Evolutionary conservation across 2,329 filamentous ascomycete genomes (phyloP).

Genomic region (Anisogramma anomala): DNA sequence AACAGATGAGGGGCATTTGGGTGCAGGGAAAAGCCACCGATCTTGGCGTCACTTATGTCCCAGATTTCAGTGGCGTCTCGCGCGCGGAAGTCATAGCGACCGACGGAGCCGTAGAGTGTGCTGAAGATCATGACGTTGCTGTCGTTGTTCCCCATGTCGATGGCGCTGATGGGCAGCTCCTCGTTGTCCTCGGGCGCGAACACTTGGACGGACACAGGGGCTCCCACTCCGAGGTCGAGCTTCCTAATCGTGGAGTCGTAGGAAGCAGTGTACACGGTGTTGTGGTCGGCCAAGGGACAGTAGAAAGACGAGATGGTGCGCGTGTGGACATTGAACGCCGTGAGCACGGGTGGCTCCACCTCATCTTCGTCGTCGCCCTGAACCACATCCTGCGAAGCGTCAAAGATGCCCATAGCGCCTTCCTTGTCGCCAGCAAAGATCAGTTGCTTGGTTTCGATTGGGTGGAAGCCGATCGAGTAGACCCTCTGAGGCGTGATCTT

Average conservation of each 20-base stretch:
- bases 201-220: constrained; percentile 56
- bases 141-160: constrained; percentile 64
- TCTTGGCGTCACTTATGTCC: constrained; percentile 79
- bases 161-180: constrained; percentile 70
- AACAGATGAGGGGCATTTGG: constrained; percentile 70
- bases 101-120: constrained; percentile 69
- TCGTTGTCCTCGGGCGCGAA: constrained; percentile 65
- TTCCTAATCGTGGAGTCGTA: constrained; percentile 90
- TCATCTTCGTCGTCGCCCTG: constrained; percentile 47
- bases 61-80: constrained; percentile 54
- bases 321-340: constrained; percentile 80
- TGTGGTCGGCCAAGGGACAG: constrained; percentile 61
- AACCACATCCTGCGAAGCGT: constrained; percentile 60
- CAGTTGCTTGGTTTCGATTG: constrained; percentile 71
- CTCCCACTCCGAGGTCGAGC: constrained; percentile 67
- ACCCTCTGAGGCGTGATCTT: constrained; percentile 83
- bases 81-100: constrained; percentile 64
- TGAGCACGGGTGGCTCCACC: constrained; percentile 63
- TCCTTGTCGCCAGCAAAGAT: constrained; percentile 93
- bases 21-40: constrained; percentile 82
- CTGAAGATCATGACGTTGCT: constrained; percentile 75
- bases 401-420: constrained; percentile 81
- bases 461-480: constrained; percentile 82
- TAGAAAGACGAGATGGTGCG: constrained; percentile 79
- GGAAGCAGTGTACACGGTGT: constrained; percentile 70